A percentile compares a stretch with the other conserved stretches of the same genome.
Evolutionary conservation across 345 rosid genomes (phyloP).

Genomic region (Cardamine resedifolia): DNA sequence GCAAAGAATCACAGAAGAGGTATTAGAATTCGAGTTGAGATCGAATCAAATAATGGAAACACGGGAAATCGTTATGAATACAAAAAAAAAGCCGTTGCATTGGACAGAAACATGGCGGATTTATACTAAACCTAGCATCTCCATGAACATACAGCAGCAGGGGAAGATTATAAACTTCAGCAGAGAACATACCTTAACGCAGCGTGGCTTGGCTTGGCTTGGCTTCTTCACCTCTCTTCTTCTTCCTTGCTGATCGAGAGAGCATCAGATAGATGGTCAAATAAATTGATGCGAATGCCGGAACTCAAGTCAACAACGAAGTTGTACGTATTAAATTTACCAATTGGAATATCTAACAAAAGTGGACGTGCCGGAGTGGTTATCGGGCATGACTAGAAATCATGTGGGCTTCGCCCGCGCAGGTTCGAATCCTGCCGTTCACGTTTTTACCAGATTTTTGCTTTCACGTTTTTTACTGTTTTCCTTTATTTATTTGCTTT

Average conservation of each 20-base stretch:
- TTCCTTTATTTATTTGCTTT: too few species aligned
- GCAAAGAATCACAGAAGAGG: neutral
- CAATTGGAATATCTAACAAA: too few species aligned
- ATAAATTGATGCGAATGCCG: neutral
- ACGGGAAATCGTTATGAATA: neutral
- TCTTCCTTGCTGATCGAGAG: conserved; percentile 4
- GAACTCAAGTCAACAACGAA: neutral
- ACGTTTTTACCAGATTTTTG: neutral
- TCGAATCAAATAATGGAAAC: neutral
- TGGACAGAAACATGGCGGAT: neutral
- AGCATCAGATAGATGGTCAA: neutral
- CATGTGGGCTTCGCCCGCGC: conserved; percentile 93
- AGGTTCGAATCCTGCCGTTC: conserved; percentile 79
- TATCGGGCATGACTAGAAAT: conserved; percentile 92
- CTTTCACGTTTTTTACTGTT: neutral
- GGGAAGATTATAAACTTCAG: neutral
- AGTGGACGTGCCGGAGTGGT: conserved; percentile 43
- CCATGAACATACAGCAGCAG: neutral
- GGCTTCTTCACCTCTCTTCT: conserved; percentile 4
- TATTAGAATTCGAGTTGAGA: neutral
- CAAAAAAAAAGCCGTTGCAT: neutral
- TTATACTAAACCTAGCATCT: neutral
- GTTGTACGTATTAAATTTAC: accelerated
- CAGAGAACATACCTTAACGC: conserved; percentile 7
- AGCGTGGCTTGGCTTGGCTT: neutral